Conservation (phyloP, 2,329 filamentous ascomycete species). For the Exophiala sp. region DNA sequence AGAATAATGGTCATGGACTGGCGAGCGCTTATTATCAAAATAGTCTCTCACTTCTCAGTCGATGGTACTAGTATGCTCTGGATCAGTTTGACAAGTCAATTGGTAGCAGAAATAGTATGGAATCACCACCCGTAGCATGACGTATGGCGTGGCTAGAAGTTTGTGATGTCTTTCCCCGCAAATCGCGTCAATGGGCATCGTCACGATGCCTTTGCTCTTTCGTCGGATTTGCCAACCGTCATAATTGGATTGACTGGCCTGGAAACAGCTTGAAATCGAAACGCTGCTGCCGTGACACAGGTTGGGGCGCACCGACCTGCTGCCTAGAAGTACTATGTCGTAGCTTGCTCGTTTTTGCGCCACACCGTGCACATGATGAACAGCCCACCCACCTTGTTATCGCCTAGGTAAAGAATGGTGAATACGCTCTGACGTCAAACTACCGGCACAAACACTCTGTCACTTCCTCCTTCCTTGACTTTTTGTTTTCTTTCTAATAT, state of each 20-base stretch:
- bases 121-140: background rate
- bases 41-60: background rate
- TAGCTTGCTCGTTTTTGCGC: too few species aligned
- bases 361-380: too few species aligned
- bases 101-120: background rate
- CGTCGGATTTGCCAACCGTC: slow-evolving; percentile 9
- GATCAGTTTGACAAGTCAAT: too few species aligned
- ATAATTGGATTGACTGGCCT: background rate
- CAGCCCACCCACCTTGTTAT: too few species aligned
- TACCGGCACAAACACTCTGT: slow-evolving; percentile 4
- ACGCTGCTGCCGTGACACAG: background rate
- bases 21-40: background rate
- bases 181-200: slow-evolving; percentile 11
- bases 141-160: background rate
- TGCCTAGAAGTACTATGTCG: too few species aligned
- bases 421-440: slow-evolving; percentile 18
- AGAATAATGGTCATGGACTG: background rate
- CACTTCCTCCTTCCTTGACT: background rate
- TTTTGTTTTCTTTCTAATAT: background rate
- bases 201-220: slow-evolving; percentile 10
- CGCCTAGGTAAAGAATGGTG: background rate
- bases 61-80: too few species aligned
- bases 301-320: too few species aligned
- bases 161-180: slow-evolving; percentile 19
- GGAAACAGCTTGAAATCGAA: background rate